Evolutionary conservation across 495 filamentous ascomycete genomes (phyloP).

Genomic region (Jackrogersella multiformis): DNA sequence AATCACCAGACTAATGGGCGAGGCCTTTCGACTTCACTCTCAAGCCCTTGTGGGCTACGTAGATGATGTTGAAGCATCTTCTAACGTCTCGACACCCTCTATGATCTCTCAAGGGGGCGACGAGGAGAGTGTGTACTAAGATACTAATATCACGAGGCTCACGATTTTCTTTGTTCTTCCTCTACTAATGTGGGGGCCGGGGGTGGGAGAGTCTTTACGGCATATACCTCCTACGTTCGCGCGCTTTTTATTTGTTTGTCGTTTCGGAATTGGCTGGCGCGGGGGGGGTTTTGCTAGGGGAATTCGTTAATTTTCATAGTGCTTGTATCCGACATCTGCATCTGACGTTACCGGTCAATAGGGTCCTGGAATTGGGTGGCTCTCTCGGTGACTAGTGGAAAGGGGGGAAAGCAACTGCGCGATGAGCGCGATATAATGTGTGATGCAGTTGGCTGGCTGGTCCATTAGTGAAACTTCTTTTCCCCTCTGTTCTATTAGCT

Average conservation of each 20-base stretch:
- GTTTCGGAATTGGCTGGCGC: constrained; percentile 44
- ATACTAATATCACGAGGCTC: constrained; percentile 49
- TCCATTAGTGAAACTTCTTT: constrained; percentile 57
- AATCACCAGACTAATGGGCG: constrained; percentile 97
- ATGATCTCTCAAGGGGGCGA: constrained; percentile 70
- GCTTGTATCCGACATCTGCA: constrained; percentile 51
- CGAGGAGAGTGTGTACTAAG: constrained; percentile 69
- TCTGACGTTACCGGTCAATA: constrained; percentile 57
- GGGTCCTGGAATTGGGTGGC: constrained; percentile 54
- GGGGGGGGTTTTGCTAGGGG: constrained; percentile 40
- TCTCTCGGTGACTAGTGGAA: constrained; percentile 46
- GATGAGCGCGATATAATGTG: constrained; percentile 61
- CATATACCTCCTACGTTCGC: constrained; percentile 59
- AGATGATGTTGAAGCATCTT: constrained; percentile 71
- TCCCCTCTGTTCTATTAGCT: constrained; percentile 61
- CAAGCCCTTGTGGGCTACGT: constrained; percentile 94
- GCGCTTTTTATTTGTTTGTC: constrained; percentile 41
- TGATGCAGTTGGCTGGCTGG: constrained; percentile 63
- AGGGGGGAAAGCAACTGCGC: constrained; percentile 49
- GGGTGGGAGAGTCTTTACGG: constrained; percentile 54
- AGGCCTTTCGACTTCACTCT: constrained; percentile 96
- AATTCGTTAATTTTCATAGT: constrained; percentile 47
- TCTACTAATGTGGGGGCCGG: constrained; percentile 40
- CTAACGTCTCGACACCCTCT: constrained; percentile 67
- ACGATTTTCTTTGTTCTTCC: constrained; percentile 58